These are phyloP conservation scores for Globisporangium barbulae DNA, from an alignment of 352 stramenopile species.

Conservation along the genomic window DNA sequence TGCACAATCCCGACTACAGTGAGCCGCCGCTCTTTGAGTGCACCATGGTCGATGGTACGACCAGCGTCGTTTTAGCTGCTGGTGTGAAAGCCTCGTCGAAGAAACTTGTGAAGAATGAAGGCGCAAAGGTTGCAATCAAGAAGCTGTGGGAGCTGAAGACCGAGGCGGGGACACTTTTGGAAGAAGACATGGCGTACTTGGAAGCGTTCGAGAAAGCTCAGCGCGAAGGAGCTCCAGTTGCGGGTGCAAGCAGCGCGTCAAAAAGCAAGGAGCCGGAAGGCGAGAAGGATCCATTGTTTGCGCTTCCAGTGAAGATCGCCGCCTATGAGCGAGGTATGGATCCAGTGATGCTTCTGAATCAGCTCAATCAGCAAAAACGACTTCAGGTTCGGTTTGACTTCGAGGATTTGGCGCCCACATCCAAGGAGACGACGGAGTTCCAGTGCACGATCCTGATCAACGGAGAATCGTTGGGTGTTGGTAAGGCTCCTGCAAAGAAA, in stretches of 20 bases:
- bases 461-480: constrained; percentile 28
- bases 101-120: constrained; percentile 68
- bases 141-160: constrained; percentile 80
- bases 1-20: constrained; percentile 44
- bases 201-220: constrained; percentile 36
- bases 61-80: constrained; percentile 34
- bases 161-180: constrained; percentile 37
- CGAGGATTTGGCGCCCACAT: constrained; percentile 34
- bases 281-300: constrained; percentile 23
- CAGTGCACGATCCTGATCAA: constrained; percentile 53
- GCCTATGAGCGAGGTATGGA: constrained; percentile 43
- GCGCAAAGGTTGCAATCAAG: constrained; percentile 57
- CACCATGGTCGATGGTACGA: constrained; percentile 39
- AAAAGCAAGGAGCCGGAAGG: constrained; percentile 41
- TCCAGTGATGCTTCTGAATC: constrained; percentile 46
- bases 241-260: constrained; percentile 26
- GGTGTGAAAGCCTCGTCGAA: constrained; percentile 61
- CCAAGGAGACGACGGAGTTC: constrained; percentile 40
- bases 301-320: constrained; percentile 25
- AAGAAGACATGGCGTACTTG: constrained; percentile 63
- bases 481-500: constrained; percentile 68
- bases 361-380: constrained; percentile 41
- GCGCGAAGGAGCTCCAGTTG: constrained; percentile 33
- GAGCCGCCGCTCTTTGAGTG: constrained; percentile 66
- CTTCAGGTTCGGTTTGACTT: constrained; percentile 45